A percentile compares a stretch with the other conserved stretches of the same genome.
phyloP scores from a whole-genome alignment of 1,284 basidiomycete genomes.

The Omphalotus olearius region DNA sequence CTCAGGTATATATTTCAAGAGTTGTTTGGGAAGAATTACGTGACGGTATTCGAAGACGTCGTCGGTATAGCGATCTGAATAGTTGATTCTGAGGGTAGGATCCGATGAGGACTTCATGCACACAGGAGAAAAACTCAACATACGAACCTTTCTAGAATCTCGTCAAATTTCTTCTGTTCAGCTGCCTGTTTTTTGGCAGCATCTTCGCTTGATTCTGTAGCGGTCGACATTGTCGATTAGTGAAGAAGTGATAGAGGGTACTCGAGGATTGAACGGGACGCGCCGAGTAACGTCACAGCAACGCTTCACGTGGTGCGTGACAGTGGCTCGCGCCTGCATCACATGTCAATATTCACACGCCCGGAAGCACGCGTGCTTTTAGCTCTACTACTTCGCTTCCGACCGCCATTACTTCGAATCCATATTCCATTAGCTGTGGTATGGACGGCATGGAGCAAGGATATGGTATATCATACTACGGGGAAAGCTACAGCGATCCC shows the following conservation, averaged over 20 bases:
- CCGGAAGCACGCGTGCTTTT: background rate
- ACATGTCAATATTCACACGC: background rate
- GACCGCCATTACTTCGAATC: background rate
- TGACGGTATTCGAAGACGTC: constrained; percentile 87
- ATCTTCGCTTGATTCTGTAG: constrained; percentile 8
- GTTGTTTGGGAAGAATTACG: constrained; percentile 86
- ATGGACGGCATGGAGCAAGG: background rate
- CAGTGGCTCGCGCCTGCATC: background rate
- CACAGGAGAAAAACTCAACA: background rate
- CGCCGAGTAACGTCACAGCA: background rate
- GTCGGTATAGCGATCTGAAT: constrained; percentile 54
- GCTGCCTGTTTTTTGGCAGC: constrained; percentile 6
- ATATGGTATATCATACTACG: constrained; percentile 3
- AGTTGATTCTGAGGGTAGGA: constrained; percentile 15
- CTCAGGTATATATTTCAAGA: constrained; percentile 37
- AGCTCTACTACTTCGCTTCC: background rate
- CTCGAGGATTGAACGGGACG: background rate
- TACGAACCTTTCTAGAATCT: constrained; percentile 17
- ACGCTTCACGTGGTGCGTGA: background rate
- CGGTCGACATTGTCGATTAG: background rate
- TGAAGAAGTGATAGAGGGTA: background rate
- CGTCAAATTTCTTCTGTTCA: constrained; percentile 16
- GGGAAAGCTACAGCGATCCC: background rate
- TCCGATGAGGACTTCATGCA: background rate
- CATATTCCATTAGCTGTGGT: too few relatives aligned